Conservation (phyloP, 1,139 yeast genomes). For the Blastobotrys buckinghamii region DNA sequence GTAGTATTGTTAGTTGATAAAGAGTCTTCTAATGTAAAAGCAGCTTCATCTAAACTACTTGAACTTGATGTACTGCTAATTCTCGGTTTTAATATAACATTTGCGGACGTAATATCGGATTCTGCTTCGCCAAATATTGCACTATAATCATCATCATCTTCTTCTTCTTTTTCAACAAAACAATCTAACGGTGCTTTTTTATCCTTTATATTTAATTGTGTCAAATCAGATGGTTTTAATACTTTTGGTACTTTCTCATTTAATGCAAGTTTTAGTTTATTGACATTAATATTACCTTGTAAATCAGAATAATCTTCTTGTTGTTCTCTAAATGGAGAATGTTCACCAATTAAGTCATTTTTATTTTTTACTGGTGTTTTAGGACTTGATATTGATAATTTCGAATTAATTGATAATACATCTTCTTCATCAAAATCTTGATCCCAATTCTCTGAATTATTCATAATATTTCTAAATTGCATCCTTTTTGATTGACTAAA, state of each 20-base stretch:
- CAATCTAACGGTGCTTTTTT: neutral
- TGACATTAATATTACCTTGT: constrained; percentile 25
- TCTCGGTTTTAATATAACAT: constrained; percentile 3
- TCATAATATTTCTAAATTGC: constrained; percentile 13
- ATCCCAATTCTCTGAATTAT: constrained; percentile 19
- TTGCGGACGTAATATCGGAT: neutral
- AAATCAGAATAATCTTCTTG: constrained; percentile 27
- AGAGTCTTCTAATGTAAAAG: constrained; percentile 24
- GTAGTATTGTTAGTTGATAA: constrained; percentile 13
- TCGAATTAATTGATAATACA: neutral
- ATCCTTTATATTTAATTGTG: neutral
- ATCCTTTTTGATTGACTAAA: constrained; percentile 20
- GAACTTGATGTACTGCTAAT: constrained; percentile 7
- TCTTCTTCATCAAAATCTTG: constrained; percentile 19
- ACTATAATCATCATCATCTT: constrained; percentile 21
- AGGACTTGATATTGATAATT: neutral
- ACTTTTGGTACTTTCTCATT: constrained; percentile 9
- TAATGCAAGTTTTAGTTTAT: constrained; percentile 13
- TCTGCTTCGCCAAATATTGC: constrained; percentile 15
- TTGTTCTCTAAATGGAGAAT: constrained; percentile 20
- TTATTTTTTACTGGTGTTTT: constrained; percentile 1
- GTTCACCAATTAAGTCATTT: constrained; percentile 12
- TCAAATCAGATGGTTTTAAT: constrained; percentile 10
- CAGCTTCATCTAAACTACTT: constrained; percentile 16
- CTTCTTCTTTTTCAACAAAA: constrained; percentile 20